Conservation (phyloP, 768 basidiomycete species). For the Agrocybe pediades region DNA sequence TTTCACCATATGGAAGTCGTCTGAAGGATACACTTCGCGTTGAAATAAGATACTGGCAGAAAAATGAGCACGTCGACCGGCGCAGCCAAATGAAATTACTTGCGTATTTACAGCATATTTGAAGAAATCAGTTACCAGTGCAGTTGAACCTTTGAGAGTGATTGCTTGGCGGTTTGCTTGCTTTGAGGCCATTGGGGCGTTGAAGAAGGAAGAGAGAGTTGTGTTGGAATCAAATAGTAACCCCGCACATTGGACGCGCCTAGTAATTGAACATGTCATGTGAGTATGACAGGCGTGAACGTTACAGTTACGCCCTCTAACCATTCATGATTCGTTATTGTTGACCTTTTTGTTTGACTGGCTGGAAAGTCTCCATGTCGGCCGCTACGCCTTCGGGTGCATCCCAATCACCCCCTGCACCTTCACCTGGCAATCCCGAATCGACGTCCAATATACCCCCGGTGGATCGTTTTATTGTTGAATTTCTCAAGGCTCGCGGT, state of each 20-base stretch:
- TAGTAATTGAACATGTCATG: conserved; percentile 32
- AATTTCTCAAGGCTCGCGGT: conserved; percentile 52
- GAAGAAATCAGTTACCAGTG: conserved; percentile 97
- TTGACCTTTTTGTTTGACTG: not conserved
- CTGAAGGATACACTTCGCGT: conserved; percentile 94
- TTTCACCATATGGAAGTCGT: conserved; percentile 99
- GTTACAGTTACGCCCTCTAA: not conserved
- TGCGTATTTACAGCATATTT: conserved; percentile 99
- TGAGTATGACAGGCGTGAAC: conserved; percentile 4
- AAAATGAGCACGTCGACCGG: conserved; percentile 8
- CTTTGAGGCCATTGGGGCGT: conserved; percentile 40
- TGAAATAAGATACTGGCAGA: conserved; percentile 86
- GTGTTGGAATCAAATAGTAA: conserved; percentile 3
- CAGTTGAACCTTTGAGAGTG: conserved; percentile 93
- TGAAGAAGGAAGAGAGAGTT: conserved; percentile 12
- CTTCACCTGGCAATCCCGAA: conserved; percentile 49
- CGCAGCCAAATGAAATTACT: conserved; percentile 34
- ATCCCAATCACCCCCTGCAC: conserved; percentile 47
- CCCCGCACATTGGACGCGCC: conserved; percentile 17
- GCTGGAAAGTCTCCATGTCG: conserved; percentile 50
- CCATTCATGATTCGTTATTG: not conserved
- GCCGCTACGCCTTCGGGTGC: conserved; percentile 52
- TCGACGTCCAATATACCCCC: conserved; percentile 33
- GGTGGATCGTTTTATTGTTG: conserved; percentile 45
- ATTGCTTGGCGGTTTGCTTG: conserved; percentile 74